Evolutionary conservation across 169 alveolate species (phyloP), one percentile per base, ranked within the genome.

Genomic region (Fabrea salina): DNA sequence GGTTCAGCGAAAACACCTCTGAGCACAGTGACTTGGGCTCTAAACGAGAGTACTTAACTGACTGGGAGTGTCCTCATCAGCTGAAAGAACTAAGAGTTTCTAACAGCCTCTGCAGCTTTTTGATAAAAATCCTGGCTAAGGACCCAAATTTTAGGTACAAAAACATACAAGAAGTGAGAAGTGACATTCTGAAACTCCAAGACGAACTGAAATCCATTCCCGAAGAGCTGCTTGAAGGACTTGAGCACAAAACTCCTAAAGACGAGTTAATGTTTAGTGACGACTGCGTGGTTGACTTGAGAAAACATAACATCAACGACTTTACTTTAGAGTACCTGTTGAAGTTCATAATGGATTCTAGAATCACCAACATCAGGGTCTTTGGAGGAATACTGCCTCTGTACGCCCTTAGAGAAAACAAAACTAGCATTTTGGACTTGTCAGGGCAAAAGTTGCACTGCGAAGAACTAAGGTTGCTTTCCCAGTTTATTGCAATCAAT

Each of bases 381-480:
- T 74, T 37, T 74, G 68, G 72, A 27, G 81, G 81, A 43, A 30
- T 35, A 25, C 44, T 74, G 39, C 81, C 81, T 5, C 13, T 74
- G 4, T 8, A 5, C 32, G 81, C 72, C 32, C 32, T 74, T 25
- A 74, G 54, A 74, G 19, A 19, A 16, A 32, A 74, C 3, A 27
- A 25, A 32, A 74, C 54, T 37, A n/a, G 19, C 1, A 54, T 51
- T n/a, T 49, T 74, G 4, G 71, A 74, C 56, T 40, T 74, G 19
- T 32, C 44, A 13, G 25, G 35, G 8, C 51, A 74, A 54, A 35
- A 54, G 25, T 22, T 74, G 22, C 54, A 32, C 11, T 13, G 59
- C 0, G 81, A 74, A 74, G 81, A 74, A 8, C 35, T 74, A 13
- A 74, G n/a, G 11, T 27, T 54, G 4, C 56, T 74, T 3, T 51